Base-by-base conservation (phyloP, 108 stramenopile genomes). In the Seminavis robusta region DNA sequence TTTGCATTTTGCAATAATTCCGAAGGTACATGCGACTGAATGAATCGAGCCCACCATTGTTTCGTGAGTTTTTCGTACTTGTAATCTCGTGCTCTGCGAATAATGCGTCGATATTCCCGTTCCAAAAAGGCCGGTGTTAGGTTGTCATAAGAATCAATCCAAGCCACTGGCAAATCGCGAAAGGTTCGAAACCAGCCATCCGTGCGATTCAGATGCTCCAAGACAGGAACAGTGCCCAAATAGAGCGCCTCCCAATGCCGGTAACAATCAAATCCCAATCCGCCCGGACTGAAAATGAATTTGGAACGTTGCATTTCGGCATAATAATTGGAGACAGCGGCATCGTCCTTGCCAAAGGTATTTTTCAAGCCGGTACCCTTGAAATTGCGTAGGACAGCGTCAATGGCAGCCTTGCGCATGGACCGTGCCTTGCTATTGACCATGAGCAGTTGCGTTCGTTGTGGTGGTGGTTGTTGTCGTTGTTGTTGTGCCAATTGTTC, bases 241-340 rank as follows among this genome's bases (percentile, higher is more conserved):
- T 16, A 19, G 0, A 81, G 6, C 0, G 76, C 63, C 36, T 81
- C 80, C 75, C 76, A 81, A n/a, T 55, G 29, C 1, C 80, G 67
- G 34, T 81, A 81, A 0, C 59, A 56, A 62, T 81, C 80, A 67
- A 63, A 77, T 4, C 80, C 80, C 25, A 81, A 8, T 10, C 80
- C 80, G 17, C 69, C 69, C 6, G 80, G 80, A 30, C 73, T 55
- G 6, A 81, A 52, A 5, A 69, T 66, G 46, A 77, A 81, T 57
- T 77, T 81, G 39, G 73, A 38, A 27, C 20, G 33, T 15, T 25
- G 68, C n/a, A 71, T 27, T 16, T 61, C 48, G 17, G 41, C 33
- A 31, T 3, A 24, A 25, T 27, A 27, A 55, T 48, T 64, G 45
- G 27, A 16, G 32, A 11, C 15, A 37, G 8, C 33, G 15, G 65